Conservation (phyloP, 257 asterid species). For the Cruciata laevipes region DNA sequence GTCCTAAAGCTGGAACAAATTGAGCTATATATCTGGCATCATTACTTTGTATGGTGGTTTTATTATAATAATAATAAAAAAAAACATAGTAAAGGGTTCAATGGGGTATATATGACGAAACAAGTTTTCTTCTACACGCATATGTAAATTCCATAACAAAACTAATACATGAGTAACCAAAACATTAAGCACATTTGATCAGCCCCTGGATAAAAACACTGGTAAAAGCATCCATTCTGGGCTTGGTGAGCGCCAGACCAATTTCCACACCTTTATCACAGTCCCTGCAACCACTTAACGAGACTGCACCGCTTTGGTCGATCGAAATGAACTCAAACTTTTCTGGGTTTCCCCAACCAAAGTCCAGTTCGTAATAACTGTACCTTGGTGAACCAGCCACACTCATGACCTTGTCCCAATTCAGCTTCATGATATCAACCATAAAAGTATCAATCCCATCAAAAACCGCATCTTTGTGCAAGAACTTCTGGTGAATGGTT, state of each 20-base stretch:
- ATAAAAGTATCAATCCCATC: not conserved
- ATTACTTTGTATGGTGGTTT: too few relatives aligned
- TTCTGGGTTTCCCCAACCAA: conserved; percentile 16
- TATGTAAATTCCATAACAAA: too few relatives aligned
- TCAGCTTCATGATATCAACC: not conserved
- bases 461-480: not conserved
- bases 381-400: not conserved
- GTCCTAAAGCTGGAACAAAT: too few relatives aligned
- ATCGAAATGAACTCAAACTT: conserved; percentile 29
- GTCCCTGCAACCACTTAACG: conserved; percentile 24
- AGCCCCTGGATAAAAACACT: conserved; percentile 12
- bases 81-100: too few relatives aligned
- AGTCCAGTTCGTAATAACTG: not conserved
- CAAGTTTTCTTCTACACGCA: too few relatives aligned
- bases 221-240: conserved; percentile 24
- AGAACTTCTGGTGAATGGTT: not conserved
- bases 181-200: too few relatives aligned
- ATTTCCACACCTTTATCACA: conserved; percentile 31
- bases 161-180: too few relatives aligned
- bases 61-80: too few relatives aligned
- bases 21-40: too few relatives aligned
- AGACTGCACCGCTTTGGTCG: conserved; percentile 19
- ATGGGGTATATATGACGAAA: too few relatives aligned
- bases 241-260: conserved; percentile 22
- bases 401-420: not conserved